Conservation (phyloP, 495 filamentous ascomycete genomes). For the Trichoderma virens region DNA sequence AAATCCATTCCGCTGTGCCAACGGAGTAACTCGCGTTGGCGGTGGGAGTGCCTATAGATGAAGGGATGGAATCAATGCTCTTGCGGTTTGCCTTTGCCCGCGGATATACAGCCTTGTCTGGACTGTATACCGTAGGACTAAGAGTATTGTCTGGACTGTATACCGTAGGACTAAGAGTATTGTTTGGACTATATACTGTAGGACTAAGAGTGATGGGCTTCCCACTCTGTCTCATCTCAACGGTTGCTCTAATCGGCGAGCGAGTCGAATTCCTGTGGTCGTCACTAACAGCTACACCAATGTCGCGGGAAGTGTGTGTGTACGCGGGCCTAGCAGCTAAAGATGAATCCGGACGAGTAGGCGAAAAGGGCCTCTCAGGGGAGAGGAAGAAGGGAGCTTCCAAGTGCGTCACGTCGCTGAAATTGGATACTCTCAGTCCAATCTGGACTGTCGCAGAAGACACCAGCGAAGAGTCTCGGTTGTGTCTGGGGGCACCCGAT, state of each 20-base stretch:
- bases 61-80: neutral
- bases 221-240: neutral
- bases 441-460: constrained; percentile 43
- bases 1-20: neutral
- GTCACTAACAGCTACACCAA: neutral
- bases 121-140: constrained; percentile 13
- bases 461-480: constrained; percentile 35
- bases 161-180: neutral
- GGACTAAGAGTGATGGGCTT: constrained; percentile 27
- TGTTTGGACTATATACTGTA: constrained; percentile 32
- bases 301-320: neutral
- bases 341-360: neutral
- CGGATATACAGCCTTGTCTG: constrained; percentile 17
- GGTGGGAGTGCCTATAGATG: neutral
- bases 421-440: constrained; percentile 38
- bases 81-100: neutral
- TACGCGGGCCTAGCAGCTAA: neutral
- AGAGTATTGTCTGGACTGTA: constrained; percentile 22
- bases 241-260: neutral
- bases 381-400: constrained; percentile 14
- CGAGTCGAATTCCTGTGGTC: neutral
- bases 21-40: neutral
- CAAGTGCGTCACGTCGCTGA: constrained; percentile 32
- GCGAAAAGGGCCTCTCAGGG: neutral
- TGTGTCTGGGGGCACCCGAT: constrained; percentile 23